phyloP scores from a whole-genome alignment of 2,329 filamentous ascomycete genomes.

The Beauveria sp. region DNA sequence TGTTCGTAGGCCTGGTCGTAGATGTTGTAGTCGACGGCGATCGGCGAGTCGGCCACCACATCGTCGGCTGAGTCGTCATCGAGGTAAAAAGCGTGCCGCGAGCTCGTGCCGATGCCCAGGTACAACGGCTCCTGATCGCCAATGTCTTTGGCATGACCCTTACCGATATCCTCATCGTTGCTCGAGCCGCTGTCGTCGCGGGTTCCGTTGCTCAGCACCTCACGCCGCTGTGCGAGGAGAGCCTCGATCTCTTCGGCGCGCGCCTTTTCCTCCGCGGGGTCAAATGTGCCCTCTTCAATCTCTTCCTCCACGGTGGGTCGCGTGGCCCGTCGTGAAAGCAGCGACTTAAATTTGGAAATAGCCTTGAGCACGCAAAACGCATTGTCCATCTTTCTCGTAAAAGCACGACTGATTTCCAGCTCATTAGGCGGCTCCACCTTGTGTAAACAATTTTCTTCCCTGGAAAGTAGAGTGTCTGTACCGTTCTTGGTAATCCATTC shows the following conservation, averaged over 20 bases:
- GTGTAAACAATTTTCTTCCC: slow-evolving; percentile 78
- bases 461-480: slow-evolving; percentile 67
- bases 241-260: slow-evolving; percentile 41
- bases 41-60: slow-evolving; percentile 75
- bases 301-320: background rate
- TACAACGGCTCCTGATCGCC: slow-evolving; percentile 56
- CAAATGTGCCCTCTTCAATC: slow-evolving; percentile 11
- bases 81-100: slow-evolving; percentile 36
- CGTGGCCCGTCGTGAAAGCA: slow-evolving; percentile 37
- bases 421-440: slow-evolving; percentile 79
- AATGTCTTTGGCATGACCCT: slow-evolving; percentile 47
- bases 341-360: slow-evolving; percentile 76
- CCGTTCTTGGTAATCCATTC: slow-evolving; percentile 85
- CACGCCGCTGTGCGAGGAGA: slow-evolving; percentile 39
- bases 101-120: slow-evolving; percentile 68
- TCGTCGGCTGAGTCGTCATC: slow-evolving; percentile 30
- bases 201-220: slow-evolving; percentile 25
- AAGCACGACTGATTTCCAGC: slow-evolving; percentile 81
- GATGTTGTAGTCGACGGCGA: slow-evolving; percentile 75
- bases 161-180: background rate
- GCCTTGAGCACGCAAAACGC: slow-evolving; percentile 87
- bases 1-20: slow-evolving; percentile 78
- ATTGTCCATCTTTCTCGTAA: slow-evolving; percentile 82
- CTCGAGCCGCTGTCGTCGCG: slow-evolving; percentile 17
- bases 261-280: slow-evolving; percentile 25